Base-by-base conservation (phyloP, 257 asterid species). In the Penstemon newberryi region DNA sequence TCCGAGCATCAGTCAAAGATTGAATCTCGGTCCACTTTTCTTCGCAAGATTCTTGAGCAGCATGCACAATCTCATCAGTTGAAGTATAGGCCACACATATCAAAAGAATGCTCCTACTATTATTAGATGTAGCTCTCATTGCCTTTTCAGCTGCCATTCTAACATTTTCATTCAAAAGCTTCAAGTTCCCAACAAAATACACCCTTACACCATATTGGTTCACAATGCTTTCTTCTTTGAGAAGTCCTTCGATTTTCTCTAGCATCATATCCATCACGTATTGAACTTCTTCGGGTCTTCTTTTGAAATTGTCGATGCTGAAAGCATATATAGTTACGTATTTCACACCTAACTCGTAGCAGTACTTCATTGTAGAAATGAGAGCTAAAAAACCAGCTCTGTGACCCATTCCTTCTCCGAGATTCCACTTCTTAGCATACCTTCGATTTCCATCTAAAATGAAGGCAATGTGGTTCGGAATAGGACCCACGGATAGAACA, bases 301-400 rank as follows among this genome's bases (percentile, higher is more conserved):
- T 74, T 68, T 55, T 90, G 86, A 87, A 92, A 65, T 90, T 90
- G 70, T 92, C 96, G 50, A 92, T 92, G 86, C 91, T 88, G 80
- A 92, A 92, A 3, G 88, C 96, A 25, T 88, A 86, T 15, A 88
- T 65, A 0, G 89, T 82, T 11, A 88, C 62, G 58, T 85, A 82
- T 8, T 81, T 79, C 42, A 92, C 85, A 0, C 91, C 87, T 62
- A 92, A 60, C 71, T 90, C 93, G 12, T 69, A 81, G 80, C 97
- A 86, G 73, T 88, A 90, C 80, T 82, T 88, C 73, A 90, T 63
- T 44, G 85, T 5, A 49, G 87, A 76, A 86, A 92, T 70, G 53
- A 90, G 88, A 62, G 93, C 65, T 7, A 82, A 69, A 73, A 85
- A 83, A 1, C 96, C 98, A 33, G 87, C 90, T 36, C 87, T 62